Percentiles rank a stretch among this genome's conserved stretches.
These are phyloP conservation scores for Globisporangium paddicum DNA, from an alignment of 352 stramenopile species.

Conservation along the genomic window DNA sequence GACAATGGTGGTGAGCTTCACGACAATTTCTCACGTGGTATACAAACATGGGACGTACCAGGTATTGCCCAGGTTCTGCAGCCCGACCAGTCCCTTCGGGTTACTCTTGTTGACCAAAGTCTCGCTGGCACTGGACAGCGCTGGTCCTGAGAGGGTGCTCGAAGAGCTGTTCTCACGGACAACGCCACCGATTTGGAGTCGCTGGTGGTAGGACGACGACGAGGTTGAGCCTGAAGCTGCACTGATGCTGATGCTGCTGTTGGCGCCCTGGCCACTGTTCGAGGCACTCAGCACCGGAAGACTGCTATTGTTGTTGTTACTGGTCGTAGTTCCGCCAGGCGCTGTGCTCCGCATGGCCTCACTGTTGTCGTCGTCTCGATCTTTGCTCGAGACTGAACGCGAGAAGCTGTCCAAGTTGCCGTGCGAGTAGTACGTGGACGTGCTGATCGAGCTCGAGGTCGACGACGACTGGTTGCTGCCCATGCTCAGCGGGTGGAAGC, in stretches of 20 bases:
- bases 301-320: conserved; percentile 12
- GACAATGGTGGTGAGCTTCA: background rate
- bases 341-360: background rate
- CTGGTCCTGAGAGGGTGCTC: conserved; percentile 6
- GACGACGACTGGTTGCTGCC: conserved; percentile 24
- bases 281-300: conserved; percentile 14
- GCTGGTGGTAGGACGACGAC: conserved; percentile 10
- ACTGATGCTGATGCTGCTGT: conserved; percentile 8
- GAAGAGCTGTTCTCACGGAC: conserved; percentile 9
- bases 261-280: background rate
- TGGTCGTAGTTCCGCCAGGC: background rate
- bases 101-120: conserved; percentile 22
- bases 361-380: conserved; percentile 14
- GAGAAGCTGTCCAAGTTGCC: conserved; percentile 17
- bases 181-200: conserved; percentile 3
- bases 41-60: conserved; percentile 30
- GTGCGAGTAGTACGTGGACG: conserved; percentile 10
- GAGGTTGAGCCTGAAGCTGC: background rate
- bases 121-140: conserved; percentile 2
- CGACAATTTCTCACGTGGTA: no score
- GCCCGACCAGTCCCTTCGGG: conserved; percentile 42
- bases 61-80: conserved; percentile 81
- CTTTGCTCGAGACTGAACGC: conserved; percentile 5
- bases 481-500: conserved; percentile 23
- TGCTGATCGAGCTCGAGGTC: conserved; percentile 1